Percentiles rank a stretch among this genome's conserved stretches.
These are phyloP conservation scores for Eremochloa ophiuroides DNA, from an alignment of 176 grass and related monocot genomes.

Conservation along the genomic window DNA sequence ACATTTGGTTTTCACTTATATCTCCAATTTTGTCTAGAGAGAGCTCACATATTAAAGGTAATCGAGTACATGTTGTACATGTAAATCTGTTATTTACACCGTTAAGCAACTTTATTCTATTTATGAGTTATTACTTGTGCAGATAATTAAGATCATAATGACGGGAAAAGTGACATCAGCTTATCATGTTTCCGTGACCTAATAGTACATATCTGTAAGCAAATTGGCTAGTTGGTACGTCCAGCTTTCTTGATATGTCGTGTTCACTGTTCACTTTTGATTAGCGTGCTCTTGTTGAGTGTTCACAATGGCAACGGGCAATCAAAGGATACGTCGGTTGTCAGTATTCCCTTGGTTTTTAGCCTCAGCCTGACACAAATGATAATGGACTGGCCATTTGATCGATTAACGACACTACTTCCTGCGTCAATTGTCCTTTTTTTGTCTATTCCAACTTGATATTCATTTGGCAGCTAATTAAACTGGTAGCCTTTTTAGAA, in stretches of 20 bases:
- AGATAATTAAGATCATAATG: not conserved
- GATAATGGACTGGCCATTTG: not conserved
- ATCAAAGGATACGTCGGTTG: slow-evolving; percentile 21
- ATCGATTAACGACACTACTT: not conserved
- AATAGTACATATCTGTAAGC: slow-evolving; percentile 3
- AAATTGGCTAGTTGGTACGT: slow-evolving; percentile 23
- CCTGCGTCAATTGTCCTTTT: not conserved
- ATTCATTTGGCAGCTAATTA: not conserved
- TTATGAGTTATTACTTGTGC: not conserved
- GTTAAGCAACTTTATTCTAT: not conserved
- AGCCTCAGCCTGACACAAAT: not conserved
- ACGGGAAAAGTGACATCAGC: not conserved
- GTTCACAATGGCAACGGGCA: slow-evolving; percentile 58
- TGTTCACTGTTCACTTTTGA: slow-evolving; percentile 23
- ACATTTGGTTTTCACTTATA: not conserved
- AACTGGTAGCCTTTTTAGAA: not conserved
- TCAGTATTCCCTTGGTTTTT: not conserved
- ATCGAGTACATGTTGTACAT: not conserved
- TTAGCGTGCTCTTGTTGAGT: slow-evolving; percentile 32
- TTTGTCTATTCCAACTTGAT: not conserved
- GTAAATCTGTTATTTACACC: not conserved
- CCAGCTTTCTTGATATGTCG: slow-evolving; percentile 9
- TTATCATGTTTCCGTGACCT: slow-evolving; percentile 20
- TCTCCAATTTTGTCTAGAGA: not conserved
- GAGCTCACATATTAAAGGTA: not conserved